These are phyloP conservation scores for Acanthamoeba healyi DNA, from an alignment of 208 protist species.

Conservation along the genomic window DNA sequence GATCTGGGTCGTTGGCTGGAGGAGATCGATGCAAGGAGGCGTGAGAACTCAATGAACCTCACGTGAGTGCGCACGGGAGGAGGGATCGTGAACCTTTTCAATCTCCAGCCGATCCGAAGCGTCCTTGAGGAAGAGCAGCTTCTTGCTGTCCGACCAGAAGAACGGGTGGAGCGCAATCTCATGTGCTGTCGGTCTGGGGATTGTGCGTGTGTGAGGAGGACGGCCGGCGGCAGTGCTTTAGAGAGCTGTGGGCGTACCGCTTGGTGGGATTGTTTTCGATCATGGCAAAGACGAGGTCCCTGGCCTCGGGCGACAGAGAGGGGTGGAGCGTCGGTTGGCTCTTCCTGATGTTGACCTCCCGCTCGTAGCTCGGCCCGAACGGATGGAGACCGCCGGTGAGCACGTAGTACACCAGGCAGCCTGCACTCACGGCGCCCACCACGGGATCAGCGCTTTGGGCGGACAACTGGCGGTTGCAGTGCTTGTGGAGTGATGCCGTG, in stretches of 20 bases:
- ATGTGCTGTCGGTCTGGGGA: not conserved
- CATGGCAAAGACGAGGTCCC: not conserved
- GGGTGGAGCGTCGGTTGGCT: slow-evolving; percentile 36
- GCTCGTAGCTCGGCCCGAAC: slow-evolving; percentile 72
- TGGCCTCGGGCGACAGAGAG: slow-evolving; percentile 9
- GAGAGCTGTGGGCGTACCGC: slow-evolving; percentile 28
- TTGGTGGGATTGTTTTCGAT: slow-evolving; percentile 19
- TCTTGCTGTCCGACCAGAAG: slow-evolving; percentile 40
- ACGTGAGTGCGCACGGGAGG: too few species aligned
- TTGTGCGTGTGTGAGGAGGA: not conserved
- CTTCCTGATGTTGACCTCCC: slow-evolving; percentile 82
- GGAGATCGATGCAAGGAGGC: not conserved
- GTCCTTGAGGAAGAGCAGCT: slow-evolving; percentile 57
- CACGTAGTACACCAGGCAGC: slow-evolving; percentile 81
- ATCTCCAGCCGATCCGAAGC: slow-evolving; percentile 26
- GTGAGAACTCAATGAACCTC: not conserved
- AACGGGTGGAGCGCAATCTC: slow-evolving; percentile 23
- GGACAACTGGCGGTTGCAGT: too few species aligned
- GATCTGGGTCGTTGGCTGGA: not conserved
- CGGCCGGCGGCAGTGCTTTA: too few species aligned
- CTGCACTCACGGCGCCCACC: not conserved
- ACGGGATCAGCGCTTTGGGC: too few species aligned
- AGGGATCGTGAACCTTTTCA: not conserved
- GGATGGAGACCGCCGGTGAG: slow-evolving; percentile 78
- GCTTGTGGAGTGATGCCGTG: too few species aligned